phyloP scores from a whole-genome alignment of 495 filamentous ascomycete species.

The Penicillium tannophilum region DNA sequence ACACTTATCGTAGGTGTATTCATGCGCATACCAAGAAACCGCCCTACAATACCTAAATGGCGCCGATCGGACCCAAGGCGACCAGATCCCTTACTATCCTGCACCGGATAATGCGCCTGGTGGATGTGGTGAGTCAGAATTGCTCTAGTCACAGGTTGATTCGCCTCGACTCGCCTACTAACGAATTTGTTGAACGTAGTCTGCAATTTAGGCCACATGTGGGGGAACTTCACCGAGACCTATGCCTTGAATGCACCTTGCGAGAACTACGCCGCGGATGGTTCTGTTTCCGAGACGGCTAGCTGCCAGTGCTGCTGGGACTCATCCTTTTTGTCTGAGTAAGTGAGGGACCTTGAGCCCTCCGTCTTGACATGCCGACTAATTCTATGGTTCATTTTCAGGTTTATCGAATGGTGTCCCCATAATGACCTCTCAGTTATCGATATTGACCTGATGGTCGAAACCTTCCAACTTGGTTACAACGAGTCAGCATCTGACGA shows the following conservation, averaged over 20 bases:
- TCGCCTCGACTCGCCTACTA: not conserved
- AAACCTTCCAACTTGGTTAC: conserved; percentile 1
- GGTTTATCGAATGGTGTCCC: conserved; percentile 5
- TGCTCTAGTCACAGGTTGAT: not conserved
- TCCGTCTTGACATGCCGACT: not conserved
- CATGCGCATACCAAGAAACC: conserved; percentile 7
- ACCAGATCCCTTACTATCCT: conserved; percentile 6
- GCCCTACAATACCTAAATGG: conserved; percentile 7
- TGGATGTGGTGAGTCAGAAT: conserved; percentile 4
- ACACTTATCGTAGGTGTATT: not conserved
- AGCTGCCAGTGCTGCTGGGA: conserved; percentile 9
- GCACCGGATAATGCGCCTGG: conserved; percentile 8
- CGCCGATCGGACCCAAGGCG: not conserved
- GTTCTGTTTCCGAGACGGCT: not conserved
- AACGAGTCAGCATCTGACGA: conserved; percentile 3
- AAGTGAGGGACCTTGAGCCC: not conserved
- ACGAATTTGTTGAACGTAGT: not conserved
- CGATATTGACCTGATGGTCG: not conserved
- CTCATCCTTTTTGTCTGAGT: conserved; percentile 6
- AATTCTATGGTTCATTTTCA: not conserved
- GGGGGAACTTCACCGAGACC: conserved; percentile 6
- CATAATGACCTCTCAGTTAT: conserved; percentile 3
- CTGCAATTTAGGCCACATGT: conserved; percentile 6
- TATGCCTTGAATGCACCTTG: conserved; percentile 4
- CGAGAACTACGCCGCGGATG: not conserved